Evolutionary conservation across 176 grass and related monocot species (phyloP), one percentile per base, ranked within the genome.

Genomic region (Puya raimondii): DNA sequence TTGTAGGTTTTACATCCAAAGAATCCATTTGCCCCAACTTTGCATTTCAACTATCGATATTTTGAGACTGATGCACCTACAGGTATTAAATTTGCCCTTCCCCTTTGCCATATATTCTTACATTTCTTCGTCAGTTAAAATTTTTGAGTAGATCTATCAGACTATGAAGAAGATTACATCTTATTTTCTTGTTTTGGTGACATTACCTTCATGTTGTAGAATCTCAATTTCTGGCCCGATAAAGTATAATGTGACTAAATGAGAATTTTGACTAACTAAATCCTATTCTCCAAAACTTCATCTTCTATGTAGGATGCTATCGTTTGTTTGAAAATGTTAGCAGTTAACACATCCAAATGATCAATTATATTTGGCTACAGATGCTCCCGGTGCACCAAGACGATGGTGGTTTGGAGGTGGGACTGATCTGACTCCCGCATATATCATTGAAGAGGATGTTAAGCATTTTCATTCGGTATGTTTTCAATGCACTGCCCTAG

Each of bases 321-420:
- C 0, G 33, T 8, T 42, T 42, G 33, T 42, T 52, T 66, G n/a
- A 53, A 10, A 51, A 51, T 12, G 13, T 53, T 47, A 23, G 26
- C 17, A 9, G 20, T 63, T 53, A 20, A 51, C 16, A 42, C 50
- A 70, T 49, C 47, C 29, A 4, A 18, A 50, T 51, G 9, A 57
- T n/a, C 48, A 65, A 65, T 47, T 21, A 61, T 20, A 3, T 70
- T 50, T 50, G 21, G 53, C 20, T 87, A 48, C 82, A 99, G 95
- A 94, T 85, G 66, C 71, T 69, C 87, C 90, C 82, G 90, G 87
- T 66, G 90, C 85, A 68, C 95, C 95, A 18, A 94, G 87, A n/a
- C 87, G 88, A 64, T 99, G 95, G 95, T 99, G 95, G 95, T 99
- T 99, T 53, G 95, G 95, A 22, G 95, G 95, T 76, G 95, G 95